Conservation (phyloP, 305 asterid species). For the Fraxinus baroniana region DNA sequence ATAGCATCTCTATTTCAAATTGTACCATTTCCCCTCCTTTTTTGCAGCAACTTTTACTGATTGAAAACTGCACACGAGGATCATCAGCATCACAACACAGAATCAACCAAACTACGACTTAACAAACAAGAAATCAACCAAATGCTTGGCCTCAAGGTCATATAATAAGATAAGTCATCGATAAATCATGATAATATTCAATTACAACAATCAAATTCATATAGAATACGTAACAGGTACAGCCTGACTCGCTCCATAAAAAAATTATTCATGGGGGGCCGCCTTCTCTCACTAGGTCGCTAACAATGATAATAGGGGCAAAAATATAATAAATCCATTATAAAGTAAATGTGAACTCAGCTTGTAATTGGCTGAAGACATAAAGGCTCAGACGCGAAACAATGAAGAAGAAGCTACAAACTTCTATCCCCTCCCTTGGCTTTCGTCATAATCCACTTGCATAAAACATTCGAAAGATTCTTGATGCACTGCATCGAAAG, state of each 20-base stretch:
- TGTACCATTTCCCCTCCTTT: background rate
- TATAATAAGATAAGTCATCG: background rate
- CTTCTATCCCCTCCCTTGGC: background rate
- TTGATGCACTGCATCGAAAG: constrained; percentile 5
- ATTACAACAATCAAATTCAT: background rate
- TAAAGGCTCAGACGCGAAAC: constrained; percentile 6
- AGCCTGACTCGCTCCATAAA: background rate
- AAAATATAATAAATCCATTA: constrained; percentile 8
- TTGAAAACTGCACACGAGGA: background rate
- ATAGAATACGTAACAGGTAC: background rate
- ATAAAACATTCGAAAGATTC: background rate
- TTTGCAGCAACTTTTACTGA: background rate
- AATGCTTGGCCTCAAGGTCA: background rate
- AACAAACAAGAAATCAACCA: background rate
- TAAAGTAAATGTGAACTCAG: background rate
- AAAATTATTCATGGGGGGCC: background rate
- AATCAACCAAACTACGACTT: background rate
- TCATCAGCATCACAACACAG: background rate
- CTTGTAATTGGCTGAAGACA: constrained; percentile 12
- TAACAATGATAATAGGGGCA: background rate
- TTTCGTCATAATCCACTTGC: constrained; percentile 6
- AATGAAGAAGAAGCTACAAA: background rate
- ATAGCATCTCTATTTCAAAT: background rate
- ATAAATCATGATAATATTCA: background rate
- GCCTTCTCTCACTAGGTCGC: background rate